Percentiles rank a stretch among this genome's conserved stretches.
These are phyloP conservation scores for Dionaea muscipula DNA, from an alignment of 179 eudicot species.

Conservation along the genomic window DNA sequence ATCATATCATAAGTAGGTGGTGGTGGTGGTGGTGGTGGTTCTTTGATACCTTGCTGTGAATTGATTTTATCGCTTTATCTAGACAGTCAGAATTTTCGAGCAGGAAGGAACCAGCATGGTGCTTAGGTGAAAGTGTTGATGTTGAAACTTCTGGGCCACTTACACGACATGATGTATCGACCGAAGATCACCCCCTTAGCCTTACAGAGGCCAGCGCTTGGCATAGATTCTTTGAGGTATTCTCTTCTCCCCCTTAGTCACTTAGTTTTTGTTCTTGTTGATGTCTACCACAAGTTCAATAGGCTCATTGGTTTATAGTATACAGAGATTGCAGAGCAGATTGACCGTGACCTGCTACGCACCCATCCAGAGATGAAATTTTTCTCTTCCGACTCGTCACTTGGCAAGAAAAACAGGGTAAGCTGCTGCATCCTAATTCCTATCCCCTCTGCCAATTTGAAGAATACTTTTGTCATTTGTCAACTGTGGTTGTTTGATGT, in stretches of 20 bases:
- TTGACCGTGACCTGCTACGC: conserved; percentile 60
- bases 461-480: too few species aligned
- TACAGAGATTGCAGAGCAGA: conserved; percentile 60
- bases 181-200: conserved; percentile 54
- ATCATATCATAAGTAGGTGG: not conserved
- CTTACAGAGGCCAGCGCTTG: conserved; percentile 43
- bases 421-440: not conserved
- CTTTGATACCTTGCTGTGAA: conserved; percentile 5
- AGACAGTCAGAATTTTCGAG: conserved; percentile 40
- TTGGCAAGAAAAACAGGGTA: conserved; percentile 40
- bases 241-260: not conserved
- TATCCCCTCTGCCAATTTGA: too few species aligned
- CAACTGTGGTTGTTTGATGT: not conserved
- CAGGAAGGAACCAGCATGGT: conserved; percentile 13
- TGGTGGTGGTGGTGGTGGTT: too few species aligned
- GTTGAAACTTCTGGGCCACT: conserved; percentile 30
- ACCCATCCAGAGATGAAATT: conserved; percentile 59
- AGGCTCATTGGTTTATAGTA: conserved; percentile 21
- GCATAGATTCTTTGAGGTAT: conserved; percentile 50
- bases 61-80: conserved; percentile 21
- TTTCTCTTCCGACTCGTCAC: conserved; percentile 39
- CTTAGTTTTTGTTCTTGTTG: not conserved
- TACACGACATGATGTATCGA: conserved; percentile 33
- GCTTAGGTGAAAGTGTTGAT: conserved; percentile 12
- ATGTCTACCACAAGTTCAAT: conserved; percentile 5